A percentile compares a stretch with the other conserved stretches of the same genome.
phyloP scores from a whole-genome alignment of 352 stramenopile genomes.

The Globisporangium viniferum region DNA sequence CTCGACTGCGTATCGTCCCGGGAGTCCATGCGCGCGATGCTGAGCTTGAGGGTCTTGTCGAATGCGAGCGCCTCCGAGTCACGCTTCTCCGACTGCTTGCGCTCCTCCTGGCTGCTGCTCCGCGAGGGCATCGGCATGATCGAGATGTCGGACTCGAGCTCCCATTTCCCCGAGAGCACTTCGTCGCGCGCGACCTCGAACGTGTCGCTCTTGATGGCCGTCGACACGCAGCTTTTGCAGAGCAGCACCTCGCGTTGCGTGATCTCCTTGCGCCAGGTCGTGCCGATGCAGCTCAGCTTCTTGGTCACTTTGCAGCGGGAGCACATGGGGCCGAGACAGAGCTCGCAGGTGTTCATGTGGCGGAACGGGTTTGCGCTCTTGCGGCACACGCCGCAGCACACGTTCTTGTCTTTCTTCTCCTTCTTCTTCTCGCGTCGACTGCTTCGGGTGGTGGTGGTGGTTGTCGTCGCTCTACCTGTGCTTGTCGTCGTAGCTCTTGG shows the following conservation, averaged over 20 bases:
- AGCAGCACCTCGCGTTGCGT: constrained; percentile 3
- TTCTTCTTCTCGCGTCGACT: constrained; percentile 25
- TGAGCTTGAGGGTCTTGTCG: constrained; percentile 16
- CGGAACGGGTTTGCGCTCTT: constrained; percentile 13
- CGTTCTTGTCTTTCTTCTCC: constrained; percentile 17
- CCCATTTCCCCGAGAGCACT: constrained; percentile 16
- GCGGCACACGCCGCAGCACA: constrained; percentile 12
- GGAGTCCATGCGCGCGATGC: constrained; percentile 11
- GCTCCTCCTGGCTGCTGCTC: constrained; percentile 5
- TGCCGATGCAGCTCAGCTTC: constrained; percentile 11
- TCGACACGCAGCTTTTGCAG: constrained; percentile 15
- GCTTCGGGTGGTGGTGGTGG: neutral
- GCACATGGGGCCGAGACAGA: constrained; percentile 12
- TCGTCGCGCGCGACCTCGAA: constrained; percentile 16
- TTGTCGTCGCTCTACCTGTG: neutral
- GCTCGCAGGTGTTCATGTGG: constrained; percentile 10
- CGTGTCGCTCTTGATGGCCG: constrained; percentile 2
- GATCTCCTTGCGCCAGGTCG: constrained; percentile 14
- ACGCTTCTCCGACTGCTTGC: constrained; percentile 7
- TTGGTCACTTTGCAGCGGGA: constrained; percentile 14
- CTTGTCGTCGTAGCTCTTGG: neutral
- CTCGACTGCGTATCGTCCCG: constrained; percentile 8
- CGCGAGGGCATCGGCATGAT: constrained; percentile 13
- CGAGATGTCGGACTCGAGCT: constrained; percentile 10
- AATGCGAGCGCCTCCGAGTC: constrained; percentile 2